These are phyloP conservation scores for Yarrowia porcina DNA, from an alignment of 805 yeast species.

Conservation along the genomic window DNA sequence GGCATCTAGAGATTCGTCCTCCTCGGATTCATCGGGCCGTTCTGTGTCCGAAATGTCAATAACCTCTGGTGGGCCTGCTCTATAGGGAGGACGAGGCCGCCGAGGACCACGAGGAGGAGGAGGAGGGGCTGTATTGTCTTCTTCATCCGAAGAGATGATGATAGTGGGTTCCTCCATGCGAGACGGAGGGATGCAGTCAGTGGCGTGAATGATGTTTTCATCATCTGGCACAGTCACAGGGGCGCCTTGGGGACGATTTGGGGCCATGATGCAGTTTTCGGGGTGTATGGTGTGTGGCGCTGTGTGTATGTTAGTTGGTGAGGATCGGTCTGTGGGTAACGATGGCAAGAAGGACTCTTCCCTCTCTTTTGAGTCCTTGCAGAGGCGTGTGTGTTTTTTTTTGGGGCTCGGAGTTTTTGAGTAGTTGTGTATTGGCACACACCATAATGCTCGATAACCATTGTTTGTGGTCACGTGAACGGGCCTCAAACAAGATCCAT, in stretches of 20 bases:
- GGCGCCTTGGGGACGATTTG: neutral
- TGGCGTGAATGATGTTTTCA: neutral
- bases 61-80: too few species aligned
- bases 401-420: neutral
- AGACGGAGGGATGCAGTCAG: neutral
- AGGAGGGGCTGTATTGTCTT: neutral
- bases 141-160: slow-evolving; percentile 9
- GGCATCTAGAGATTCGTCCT: neutral
- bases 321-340: neutral
- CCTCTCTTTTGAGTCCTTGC: slow-evolving; percentile 3
- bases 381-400: neutral
- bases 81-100: too few species aligned
- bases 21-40: neutral
- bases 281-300: neutral
- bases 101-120: too few species aligned
- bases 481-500: neutral
- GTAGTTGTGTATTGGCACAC: neutral
- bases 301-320: neutral
- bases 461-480: slow-evolving; percentile 3
- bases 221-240: neutral
- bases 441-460: slow-evolving; percentile 2
- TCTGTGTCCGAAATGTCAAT: slow-evolving; percentile 9
- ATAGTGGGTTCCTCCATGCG: neutral
- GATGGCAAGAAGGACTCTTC: neutral
- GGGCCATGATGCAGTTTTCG: neutral